phyloP scores from a whole-genome alignment of 306 rosid species.

The Vicia villosa region DNA sequence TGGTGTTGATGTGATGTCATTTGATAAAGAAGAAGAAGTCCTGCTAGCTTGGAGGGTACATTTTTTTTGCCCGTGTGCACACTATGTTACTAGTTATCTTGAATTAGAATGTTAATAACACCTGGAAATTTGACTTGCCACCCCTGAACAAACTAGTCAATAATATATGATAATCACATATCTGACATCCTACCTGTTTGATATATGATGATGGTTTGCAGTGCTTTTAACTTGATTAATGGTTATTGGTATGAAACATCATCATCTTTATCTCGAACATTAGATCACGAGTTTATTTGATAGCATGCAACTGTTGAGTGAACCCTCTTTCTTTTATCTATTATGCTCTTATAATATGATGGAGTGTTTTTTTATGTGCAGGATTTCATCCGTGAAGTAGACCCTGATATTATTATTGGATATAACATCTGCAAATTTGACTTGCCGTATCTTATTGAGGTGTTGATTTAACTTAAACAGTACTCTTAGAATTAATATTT shows the following conservation, averaged over 20 bases:
- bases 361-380: slow-evolving; percentile 41
- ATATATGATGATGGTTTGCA: slow-evolving; percentile 4
- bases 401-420: slow-evolving; percentile 97
- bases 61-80: slow-evolving; percentile 24
- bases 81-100: slow-evolving; percentile 10
- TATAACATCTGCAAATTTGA: slow-evolving; percentile 98
- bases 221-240: slow-evolving; percentile 8
- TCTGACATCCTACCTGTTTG: background rate
- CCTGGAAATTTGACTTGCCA: background rate
- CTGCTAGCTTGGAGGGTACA: slow-evolving; percentile 97
- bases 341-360: slow-evolving; percentile 27
- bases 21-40: slow-evolving; percentile 85
- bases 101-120: slow-evolving; percentile 8
- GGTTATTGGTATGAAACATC: slow-evolving; percentile 15
- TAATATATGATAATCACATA: slow-evolving; percentile 10
- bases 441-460: slow-evolving; percentile 94
- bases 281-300: slow-evolving; percentile 21
- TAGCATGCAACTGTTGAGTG: slow-evolving; percentile 28
- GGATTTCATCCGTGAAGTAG: slow-evolving; percentile 86
- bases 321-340: slow-evolving; percentile 15
- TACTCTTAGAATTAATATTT: slow-evolving; percentile 11
- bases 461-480: slow-evolving; percentile 31
- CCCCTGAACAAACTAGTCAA: slow-evolving; percentile 6
- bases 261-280: slow-evolving; percentile 19
- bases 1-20: slow-evolving; percentile 93